These are phyloP conservation scores for Parastagonospora avenae DNA, from an alignment of 2,329 filamentous ascomycete genomes.

Conservation along the genomic window DNA sequence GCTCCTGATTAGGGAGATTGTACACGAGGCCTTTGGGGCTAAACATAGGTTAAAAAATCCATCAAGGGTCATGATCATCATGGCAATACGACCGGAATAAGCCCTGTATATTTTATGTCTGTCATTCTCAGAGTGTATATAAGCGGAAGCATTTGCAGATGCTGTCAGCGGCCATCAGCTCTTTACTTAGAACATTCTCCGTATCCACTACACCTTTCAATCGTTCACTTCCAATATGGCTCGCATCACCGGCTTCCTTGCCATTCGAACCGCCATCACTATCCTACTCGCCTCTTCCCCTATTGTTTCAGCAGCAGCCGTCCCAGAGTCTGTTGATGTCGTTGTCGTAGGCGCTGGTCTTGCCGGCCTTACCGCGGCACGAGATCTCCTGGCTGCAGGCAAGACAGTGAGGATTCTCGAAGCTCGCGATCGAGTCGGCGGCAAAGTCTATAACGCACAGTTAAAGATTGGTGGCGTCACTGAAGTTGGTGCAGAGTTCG, in stretches of 20 bases:
- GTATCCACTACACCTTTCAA: no score
- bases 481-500: conserved; percentile 29
- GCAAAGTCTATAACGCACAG: conserved; percentile 52
- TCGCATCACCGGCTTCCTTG: background rate
- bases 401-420: conserved; percentile 55
- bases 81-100: no score
- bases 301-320: background rate
- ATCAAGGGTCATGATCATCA: no score
- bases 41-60: no score
- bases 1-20: no score
- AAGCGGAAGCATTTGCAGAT: no score
- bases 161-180: no score
- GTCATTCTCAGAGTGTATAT: no score
- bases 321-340: conserved; percentile 20
- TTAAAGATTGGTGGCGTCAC: conserved; percentile 26
- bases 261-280: background rate
- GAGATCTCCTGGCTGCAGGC: conserved; percentile 47
- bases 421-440: conserved; percentile 57
- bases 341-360: conserved; percentile 55
- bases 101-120: no score
- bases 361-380: conserved; percentile 29
- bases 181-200: no score
- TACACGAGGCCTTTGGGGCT: no score
- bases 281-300: background rate
- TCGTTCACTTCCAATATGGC: no score